Evolutionary conservation across 176 grass and related monocot species (phyloP).

Genomic region (Ensete glaucum): DNA sequence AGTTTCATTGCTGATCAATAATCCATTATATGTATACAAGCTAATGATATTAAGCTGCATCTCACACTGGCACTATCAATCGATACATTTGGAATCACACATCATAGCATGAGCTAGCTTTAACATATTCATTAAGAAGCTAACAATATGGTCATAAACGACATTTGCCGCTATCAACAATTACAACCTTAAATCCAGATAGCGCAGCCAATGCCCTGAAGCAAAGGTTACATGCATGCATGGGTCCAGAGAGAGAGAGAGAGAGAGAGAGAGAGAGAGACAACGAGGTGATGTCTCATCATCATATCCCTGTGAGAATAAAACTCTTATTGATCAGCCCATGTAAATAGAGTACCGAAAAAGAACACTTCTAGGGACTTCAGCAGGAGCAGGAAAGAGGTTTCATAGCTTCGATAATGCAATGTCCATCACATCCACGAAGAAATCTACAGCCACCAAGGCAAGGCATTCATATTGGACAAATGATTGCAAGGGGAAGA

Average conservation of each 20-base stretch:
- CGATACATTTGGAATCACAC: no score
- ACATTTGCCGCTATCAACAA: no score
- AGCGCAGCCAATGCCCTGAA: not conserved
- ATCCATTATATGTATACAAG: no score
- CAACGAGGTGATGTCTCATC: constrained; percentile 77
- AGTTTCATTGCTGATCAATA: no score
- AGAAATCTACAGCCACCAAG: constrained; percentile 26
- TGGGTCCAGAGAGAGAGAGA: not conserved
- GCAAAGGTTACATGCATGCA: no score
- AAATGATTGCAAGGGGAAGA: not conserved
- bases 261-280: constrained; percentile 16
- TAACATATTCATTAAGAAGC: not conserved
- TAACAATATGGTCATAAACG: not conserved
- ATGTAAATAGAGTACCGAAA: constrained; percentile 9
- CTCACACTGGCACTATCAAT: no score
- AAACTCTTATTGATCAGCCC: constrained; percentile 40
- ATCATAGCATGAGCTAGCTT: no score
- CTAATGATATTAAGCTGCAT: no score
- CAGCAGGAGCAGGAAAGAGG: not conserved
- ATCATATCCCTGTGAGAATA: not conserved
- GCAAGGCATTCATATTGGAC: not conserved
- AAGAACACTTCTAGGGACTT: not conserved
- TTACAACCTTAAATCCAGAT: not conserved
- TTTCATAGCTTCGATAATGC: constrained; percentile 76
- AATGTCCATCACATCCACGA: constrained; percentile 62